Conservation (phyloP, 805 yeast genomes). For the Myxozyma vanderwaltii region DNA sequence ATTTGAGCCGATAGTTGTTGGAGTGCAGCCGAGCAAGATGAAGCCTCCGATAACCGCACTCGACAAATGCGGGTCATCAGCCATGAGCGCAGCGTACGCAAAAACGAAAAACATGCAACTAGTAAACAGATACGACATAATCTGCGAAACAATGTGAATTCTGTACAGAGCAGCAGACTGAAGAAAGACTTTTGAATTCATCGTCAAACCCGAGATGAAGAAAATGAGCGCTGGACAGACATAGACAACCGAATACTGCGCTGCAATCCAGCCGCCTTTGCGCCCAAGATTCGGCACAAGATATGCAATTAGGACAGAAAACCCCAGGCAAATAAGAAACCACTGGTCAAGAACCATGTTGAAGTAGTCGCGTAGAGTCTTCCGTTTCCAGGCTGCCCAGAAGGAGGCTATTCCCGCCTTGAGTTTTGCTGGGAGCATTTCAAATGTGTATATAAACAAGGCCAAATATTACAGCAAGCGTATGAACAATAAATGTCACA, state of each 20-base stretch:
- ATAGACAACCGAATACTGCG: constrained; percentile 78
- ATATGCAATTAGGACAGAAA: constrained; percentile 72
- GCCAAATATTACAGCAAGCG: too few species aligned
- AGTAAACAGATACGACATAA: constrained; percentile 62
- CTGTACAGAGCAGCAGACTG: constrained; percentile 74
- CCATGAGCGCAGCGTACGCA: constrained; percentile 62
- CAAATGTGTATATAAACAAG: too few species aligned
- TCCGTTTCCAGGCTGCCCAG: constrained; percentile 12
- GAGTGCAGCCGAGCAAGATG: constrained; percentile 80
- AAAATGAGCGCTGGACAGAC: constrained; percentile 88
- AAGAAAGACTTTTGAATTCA: constrained; percentile 63
- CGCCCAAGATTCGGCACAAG: constrained; percentile 82
- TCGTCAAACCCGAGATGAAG: constrained; percentile 76
- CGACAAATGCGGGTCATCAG: constrained; percentile 61
- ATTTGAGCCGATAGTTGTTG: constrained; percentile 91
- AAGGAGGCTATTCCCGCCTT: neutral
- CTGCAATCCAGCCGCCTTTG: constrained; percentile 74
- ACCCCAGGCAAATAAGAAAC: constrained; percentile 73
- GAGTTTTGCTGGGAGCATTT: constrained; percentile 5
- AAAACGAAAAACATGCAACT: constrained; percentile 71
- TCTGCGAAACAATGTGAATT: constrained; percentile 70
- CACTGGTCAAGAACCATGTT: constrained; percentile 48
- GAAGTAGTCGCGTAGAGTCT: constrained; percentile 19
- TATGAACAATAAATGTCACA: neutral
- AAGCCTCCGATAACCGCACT: constrained; percentile 79